Conservation (phyloP, 441 rosid species). For the Sinapis alba region DNA sequence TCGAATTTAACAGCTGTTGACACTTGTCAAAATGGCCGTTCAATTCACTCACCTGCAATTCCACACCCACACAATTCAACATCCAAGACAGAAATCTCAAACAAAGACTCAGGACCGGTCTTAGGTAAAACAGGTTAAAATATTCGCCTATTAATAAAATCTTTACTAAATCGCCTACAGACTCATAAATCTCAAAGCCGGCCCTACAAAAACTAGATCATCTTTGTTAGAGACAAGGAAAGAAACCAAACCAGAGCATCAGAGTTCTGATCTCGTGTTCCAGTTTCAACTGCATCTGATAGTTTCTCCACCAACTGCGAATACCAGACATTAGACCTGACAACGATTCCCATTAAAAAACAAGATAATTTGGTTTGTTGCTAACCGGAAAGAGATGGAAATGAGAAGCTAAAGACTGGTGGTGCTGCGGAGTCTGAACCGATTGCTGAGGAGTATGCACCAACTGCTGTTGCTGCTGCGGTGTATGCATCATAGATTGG, state of each 20-base stretch:
- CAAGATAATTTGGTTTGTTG: neutral
- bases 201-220: neutral
- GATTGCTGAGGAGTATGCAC: slow-evolving; percentile 28
- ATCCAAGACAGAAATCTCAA: too few relatives aligned
- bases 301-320: slow-evolving; percentile 75
- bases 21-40: slow-evolving; percentile 87
- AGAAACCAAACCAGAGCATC: slow-evolving; percentile 69
- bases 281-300: slow-evolving; percentile 70
- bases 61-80: neutral
- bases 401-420: slow-evolving; percentile 90
- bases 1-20: slow-evolving; percentile 84
- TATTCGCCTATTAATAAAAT: too few relatives aligned
- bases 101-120: too few relatives aligned
- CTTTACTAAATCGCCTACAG: too few relatives aligned
- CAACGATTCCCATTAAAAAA: neutral
- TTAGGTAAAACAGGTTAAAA: too few relatives aligned
- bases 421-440: slow-evolving; percentile 57
- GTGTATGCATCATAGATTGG: slow-evolving; percentile 41
- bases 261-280: slow-evolving; percentile 78
- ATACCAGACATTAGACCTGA: neutral
- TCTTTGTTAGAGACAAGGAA: neutral
- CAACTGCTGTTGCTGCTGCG: slow-evolving; percentile 22
- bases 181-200: too few relatives aligned
- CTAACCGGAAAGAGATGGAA: slow-evolving; percentile 75
- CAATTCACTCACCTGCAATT: slow-evolving; percentile 60